Percentiles rank a stretch among this genome's conserved stretches.
phyloP scores from a whole-genome alignment of 108 stramenopile species.

The Nitzschia palea region DNA sequence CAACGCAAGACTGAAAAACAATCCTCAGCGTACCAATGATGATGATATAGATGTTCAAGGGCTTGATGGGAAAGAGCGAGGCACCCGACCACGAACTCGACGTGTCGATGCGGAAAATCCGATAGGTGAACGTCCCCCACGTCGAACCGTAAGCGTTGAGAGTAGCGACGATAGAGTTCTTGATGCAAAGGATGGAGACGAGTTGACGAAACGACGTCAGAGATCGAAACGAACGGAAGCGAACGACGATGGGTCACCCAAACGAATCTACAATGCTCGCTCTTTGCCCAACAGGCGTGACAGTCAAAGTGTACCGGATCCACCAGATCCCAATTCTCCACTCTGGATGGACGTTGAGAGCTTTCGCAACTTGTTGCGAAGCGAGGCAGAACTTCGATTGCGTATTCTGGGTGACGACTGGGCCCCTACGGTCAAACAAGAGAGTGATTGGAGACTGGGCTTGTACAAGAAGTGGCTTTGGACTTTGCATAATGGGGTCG shows the following conservation, averaged over 20 bases:
- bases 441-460: conserved; percentile 77
- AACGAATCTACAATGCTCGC: conserved; percentile 17
- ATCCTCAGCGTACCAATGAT: no score
- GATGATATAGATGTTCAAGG: no score
- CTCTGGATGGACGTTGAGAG: conserved; percentile 81
- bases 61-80: no score
- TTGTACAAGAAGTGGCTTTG: conserved; percentile 82
- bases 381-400: conserved; percentile 66
- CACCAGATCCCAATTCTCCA: conserved; percentile 49
- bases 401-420: conserved; percentile 63
- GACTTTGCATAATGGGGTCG: conserved; percentile 67
- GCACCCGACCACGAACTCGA: no score
- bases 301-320: conserved; percentile 9
- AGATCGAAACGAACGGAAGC: neutral
- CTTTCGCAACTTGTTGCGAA: conserved; percentile 64
- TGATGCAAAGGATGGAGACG: neutral
- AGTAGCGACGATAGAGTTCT: no score
- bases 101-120: no score
- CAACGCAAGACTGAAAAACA: neutral
- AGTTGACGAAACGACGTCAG: neutral
- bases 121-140: no score
- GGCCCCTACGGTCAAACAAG: conserved; percentile 66
- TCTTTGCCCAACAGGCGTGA: neutral
- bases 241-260: conserved; percentile 19
- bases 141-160: no score